phyloP scores from a whole-genome alignment of 2,329 filamentous ascomycete species.

The Ophiocordyceps camponoti-rufipedis region DNA sequence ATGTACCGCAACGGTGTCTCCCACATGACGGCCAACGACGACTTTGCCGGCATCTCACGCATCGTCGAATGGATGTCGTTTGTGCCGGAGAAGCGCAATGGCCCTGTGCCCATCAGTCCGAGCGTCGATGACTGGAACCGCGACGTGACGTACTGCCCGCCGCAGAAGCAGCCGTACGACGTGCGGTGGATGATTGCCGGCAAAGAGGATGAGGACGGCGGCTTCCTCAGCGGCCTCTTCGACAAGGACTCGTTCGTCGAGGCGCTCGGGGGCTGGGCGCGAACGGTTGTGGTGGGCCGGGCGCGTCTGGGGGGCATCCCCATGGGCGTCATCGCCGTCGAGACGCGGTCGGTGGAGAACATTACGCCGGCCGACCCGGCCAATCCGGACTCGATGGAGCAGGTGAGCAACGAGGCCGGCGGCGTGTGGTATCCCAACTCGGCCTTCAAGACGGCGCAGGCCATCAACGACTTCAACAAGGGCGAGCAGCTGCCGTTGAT shows the following conservation, averaged over 20 bases:
- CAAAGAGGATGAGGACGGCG: conserved; percentile 52
- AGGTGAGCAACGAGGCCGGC: conserved; percentile 84
- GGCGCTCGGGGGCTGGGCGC: conserved; percentile 89
- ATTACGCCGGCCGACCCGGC: conserved; percentile 90
- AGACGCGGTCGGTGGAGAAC: conserved; percentile 92
- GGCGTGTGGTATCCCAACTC: conserved; percentile 99
- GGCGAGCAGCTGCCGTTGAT: conserved; percentile 96
- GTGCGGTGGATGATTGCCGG: conserved; percentile 86
- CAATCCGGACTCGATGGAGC: conserved; percentile 96
- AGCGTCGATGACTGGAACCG: conserved; percentile 82
- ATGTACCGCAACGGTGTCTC: conserved; percentile 99
- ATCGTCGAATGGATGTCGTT: conserved; percentile 98
- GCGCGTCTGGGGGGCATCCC: conserved; percentile 93
- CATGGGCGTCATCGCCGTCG: conserved; percentile 94
- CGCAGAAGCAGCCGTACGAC: conserved; percentile 74
- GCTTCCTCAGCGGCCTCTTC: conserved; percentile 78
- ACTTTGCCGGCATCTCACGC: conserved; percentile 94
- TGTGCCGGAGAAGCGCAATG: conserved; percentile 86
- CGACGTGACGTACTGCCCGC: conserved; percentile 68
- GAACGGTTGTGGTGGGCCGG: conserved; percentile 89
- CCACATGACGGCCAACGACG: conserved; percentile 93
- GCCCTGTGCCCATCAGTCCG: conserved; percentile 80
- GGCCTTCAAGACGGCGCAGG: conserved; percentile 97
- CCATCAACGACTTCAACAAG: conserved; percentile 97
- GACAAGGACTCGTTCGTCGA: conserved; percentile 96